Evolutionary conservation across 2,329 filamentous ascomycete species (phyloP).

Genomic region (Pseudogymnoascus sp.): DNA sequence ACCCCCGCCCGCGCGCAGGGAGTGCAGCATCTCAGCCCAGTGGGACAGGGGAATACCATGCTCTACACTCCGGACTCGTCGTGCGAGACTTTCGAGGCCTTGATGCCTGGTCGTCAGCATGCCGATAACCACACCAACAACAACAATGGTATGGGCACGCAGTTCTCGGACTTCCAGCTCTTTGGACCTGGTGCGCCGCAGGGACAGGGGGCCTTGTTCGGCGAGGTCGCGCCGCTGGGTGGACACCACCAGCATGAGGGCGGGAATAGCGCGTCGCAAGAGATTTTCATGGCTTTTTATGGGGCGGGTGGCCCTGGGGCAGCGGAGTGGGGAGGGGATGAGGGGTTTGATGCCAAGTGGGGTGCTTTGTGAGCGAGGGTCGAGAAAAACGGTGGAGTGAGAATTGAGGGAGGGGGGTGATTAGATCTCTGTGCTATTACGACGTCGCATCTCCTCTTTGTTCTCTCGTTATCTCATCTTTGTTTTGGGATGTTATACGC

Average conservation of each 20-base stretch:
- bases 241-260: background rate
- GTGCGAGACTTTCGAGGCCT: conserved; percentile 50
- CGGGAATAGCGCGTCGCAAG: background rate
- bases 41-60: conserved; percentile 59
- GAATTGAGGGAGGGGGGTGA: background rate
- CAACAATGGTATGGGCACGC: background rate
- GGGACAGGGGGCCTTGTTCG: background rate
- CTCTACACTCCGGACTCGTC: conserved; percentile 59
- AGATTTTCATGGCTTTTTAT: background rate
- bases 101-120: background rate
- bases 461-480: background rate
- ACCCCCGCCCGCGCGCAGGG: conserved; percentile 16
- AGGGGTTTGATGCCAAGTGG: background rate
- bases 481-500: background rate
- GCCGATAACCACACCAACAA: background rate
- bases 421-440: conserved; percentile 6
- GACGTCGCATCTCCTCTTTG: background rate
- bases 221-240: background rate
- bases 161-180: background rate
- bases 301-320: background rate
- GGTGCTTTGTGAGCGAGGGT: background rate
- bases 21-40: conserved; percentile 55
- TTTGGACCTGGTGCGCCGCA: background rate
- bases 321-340: background rate
- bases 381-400: background rate